phyloP scores from a whole-genome alignment of 768 basidiomycete genomes.

The Tricholoma bakamatsutake region DNA sequence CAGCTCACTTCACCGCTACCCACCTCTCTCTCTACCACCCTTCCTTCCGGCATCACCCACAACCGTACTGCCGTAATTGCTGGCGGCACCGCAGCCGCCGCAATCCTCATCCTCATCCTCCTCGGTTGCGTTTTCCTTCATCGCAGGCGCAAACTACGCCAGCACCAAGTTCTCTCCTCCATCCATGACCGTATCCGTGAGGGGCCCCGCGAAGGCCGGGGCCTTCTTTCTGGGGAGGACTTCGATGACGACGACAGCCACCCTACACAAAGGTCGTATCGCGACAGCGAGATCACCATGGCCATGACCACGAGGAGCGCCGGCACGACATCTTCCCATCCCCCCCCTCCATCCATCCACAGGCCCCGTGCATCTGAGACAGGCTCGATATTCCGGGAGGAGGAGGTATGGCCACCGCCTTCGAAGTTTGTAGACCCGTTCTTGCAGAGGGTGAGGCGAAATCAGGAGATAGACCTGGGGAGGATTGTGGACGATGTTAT shows the following conservation, averaged over 20 bases:
- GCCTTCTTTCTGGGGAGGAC: constrained; percentile 30
- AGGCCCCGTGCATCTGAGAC: constrained; percentile 35
- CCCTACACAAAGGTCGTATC: constrained; percentile 7
- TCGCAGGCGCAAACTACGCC: constrained; percentile 18
- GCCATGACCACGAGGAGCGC: constrained; percentile 4
- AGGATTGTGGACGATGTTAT: constrained; percentile 44
- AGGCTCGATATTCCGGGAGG: constrained; percentile 43
- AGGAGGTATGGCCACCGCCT: constrained; percentile 39
- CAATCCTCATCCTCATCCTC: neutral
- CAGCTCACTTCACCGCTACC: constrained; percentile 1
- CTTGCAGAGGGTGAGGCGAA: constrained; percentile 13
- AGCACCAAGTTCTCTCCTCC: constrained; percentile 11
- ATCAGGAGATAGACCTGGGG: constrained; percentile 29
- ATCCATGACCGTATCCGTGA: constrained; percentile 2
- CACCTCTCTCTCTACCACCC: constrained; percentile 23
- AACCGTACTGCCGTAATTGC: constrained; percentile 36
- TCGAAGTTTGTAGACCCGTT: constrained; percentile 35
- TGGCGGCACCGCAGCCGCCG: constrained; percentile 5
- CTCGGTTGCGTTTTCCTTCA: neutral
- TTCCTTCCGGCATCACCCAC: constrained; percentile 6
- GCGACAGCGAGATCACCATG: neutral
- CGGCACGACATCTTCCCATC: constrained; percentile 4
- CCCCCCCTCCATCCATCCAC: constrained; percentile 31
- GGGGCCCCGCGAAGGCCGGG: constrained; percentile 16
- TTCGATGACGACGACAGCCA: constrained; percentile 29